A percentile compares a stretch with the other conserved stretches of the same genome.
phyloP scores from a whole-genome alignment of 345 rosid species.

The Populus davidiana region DNA sequence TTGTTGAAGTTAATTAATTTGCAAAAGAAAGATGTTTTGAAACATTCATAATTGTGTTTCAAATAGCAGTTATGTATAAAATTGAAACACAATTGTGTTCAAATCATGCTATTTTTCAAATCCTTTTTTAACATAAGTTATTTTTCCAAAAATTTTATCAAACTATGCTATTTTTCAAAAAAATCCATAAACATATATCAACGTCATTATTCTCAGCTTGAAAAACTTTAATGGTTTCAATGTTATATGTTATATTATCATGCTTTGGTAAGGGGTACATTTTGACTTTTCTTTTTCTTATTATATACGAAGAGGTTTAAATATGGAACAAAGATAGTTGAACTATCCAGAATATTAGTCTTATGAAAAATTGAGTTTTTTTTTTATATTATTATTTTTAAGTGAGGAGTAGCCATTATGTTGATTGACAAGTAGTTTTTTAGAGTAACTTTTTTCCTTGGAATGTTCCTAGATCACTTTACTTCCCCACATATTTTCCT shows the following conservation, averaged over 20 bases:
- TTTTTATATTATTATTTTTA: neutral
- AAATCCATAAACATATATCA: too few relatives aligned
- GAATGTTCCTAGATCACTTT: neutral
- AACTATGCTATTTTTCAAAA: neutral
- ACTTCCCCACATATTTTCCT: neutral
- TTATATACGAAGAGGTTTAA: slow-evolving; percentile 63
- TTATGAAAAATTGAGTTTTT: neutral
- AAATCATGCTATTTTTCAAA: too few relatives aligned
- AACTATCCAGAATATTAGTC: neutral
- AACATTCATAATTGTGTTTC: too few relatives aligned
- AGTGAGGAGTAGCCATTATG: neutral
- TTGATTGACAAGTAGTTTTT: slow-evolving; percentile 7
- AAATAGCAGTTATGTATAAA: too few relatives aligned
- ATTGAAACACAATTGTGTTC: too few relatives aligned
- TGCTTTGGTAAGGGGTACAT: slow-evolving; percentile 89
- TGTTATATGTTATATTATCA: slow-evolving; percentile 68
- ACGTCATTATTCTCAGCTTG: neutral
- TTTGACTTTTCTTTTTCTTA: slow-evolving; percentile 62
- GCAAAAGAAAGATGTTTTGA: too few relatives aligned
- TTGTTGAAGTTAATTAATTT: too few relatives aligned
- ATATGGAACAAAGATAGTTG: slow-evolving; percentile 40
- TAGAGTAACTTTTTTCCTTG: neutral
- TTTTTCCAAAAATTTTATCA: too few relatives aligned
- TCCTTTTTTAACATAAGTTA: too few relatives aligned
- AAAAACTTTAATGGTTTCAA: slow-evolving; percentile 2